A percentile compares a stretch with the other conserved stretches of the same genome.
phyloP scores from a whole-genome alignment of 31 red algal genomes.

The Porphyra umbilicalis region DNA sequence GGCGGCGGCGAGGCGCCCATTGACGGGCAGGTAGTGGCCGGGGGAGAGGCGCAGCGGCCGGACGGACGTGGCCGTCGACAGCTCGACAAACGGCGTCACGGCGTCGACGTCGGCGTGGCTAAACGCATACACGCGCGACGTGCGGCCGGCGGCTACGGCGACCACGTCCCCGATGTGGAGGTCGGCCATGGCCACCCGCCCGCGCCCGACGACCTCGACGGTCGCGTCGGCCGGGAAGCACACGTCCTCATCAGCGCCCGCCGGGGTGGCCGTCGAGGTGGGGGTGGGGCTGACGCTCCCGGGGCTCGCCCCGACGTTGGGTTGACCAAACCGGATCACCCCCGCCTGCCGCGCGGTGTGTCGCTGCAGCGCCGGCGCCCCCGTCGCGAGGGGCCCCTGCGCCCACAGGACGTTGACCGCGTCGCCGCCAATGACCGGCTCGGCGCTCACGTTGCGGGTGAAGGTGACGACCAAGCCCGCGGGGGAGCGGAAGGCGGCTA shows the following conservation, averaged over 20 bases:
- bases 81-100: background rate
- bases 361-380: background rate
- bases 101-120: constrained; percentile 21
- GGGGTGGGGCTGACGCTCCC: no score
- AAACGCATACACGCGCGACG: constrained; percentile 33
- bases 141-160: background rate
- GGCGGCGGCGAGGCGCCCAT: constrained; percentile 37
- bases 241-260: constrained; percentile 9
- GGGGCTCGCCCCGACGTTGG: no score
- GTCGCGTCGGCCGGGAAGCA: constrained; percentile 45
- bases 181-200: constrained; percentile 10
- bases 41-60: constrained; percentile 6
- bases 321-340: background rate
- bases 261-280: background rate
- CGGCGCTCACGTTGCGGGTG: background rate
- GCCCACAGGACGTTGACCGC: background rate
- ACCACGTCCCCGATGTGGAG: constrained; percentile 25
- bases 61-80: background rate
- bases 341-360: background rate
- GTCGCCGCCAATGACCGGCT: background rate
- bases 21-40: constrained; percentile 57
- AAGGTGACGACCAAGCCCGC: background rate
- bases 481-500: background rate
- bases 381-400: background rate
- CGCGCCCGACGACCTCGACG: constrained; percentile 6